phyloP scores from a whole-genome alignment of 345 rosid genomes.

The Eutrema heterophyllum region DNA sequence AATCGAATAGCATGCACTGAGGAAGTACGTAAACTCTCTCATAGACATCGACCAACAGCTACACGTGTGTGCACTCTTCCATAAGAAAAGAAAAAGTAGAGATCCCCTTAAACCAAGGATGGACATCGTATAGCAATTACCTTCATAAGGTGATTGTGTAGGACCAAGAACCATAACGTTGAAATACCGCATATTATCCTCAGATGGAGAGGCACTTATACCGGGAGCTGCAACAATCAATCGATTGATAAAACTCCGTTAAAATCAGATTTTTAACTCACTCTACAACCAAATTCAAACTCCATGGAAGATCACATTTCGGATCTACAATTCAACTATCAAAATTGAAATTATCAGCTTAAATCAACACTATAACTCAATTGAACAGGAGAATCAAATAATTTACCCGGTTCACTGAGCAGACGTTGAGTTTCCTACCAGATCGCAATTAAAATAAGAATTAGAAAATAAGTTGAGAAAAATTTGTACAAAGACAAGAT shows the following conservation, averaged over 20 bases:
- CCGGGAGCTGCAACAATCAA: slow-evolving; percentile 70
- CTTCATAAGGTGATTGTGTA: slow-evolving; percentile 95
- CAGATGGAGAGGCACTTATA: slow-evolving; percentile 95
- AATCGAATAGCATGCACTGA: background rate
- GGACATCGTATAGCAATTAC: slow-evolving; percentile 45
- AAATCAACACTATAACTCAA: background rate
- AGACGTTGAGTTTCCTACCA: slow-evolving; percentile 96
- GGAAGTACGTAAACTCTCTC: background rate
- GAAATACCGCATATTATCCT: slow-evolving; percentile 93
- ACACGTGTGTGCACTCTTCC: background rate
- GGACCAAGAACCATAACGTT: slow-evolving; percentile 99
- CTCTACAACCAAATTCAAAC: slow-evolving; percentile 11
- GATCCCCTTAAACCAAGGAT: background rate
- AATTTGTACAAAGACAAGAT: background rate
- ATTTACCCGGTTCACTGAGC: slow-evolving; percentile 93
- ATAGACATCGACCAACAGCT: background rate
- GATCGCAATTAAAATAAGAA: slow-evolving; percentile 7
- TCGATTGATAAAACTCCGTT: slow-evolving; percentile 10
- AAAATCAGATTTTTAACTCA: background rate
- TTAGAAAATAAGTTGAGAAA: background rate
- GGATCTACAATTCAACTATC: background rate
- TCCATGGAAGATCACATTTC: slow-evolving; percentile 2
- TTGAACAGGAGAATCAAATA: background rate
- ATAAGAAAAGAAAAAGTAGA: background rate
- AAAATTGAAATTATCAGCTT: background rate